Base-by-base conservation (phyloP, 2,329 filamentous ascomycete genomes). In the Fusarium guadeloupense region DNA sequence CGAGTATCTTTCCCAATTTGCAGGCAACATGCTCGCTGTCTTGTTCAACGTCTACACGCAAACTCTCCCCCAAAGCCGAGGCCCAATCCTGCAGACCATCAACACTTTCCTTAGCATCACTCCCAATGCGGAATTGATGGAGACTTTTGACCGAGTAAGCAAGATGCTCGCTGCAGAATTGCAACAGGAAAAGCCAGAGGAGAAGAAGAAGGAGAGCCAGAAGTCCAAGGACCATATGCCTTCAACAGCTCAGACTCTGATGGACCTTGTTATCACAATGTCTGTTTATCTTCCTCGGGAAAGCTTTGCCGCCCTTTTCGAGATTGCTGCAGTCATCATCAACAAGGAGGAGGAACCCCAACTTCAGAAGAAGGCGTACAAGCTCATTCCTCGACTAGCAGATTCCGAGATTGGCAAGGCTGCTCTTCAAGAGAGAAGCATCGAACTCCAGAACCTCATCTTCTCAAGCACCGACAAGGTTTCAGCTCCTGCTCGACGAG, bases 31-130 rank as follows among this genome's bases (percentile, higher is more conserved):
- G 77, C 85, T 99, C 35, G 93, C 95, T 7, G 94, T 98, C 1
- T 81, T 99, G n/a, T 98, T 99, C 83, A 99, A 99, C 73, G 94
- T 99, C 38, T 99, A 99, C 79, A 97, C 91, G 63, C 91, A 97
- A 75, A 99, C 95, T 1, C 83, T 99, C 21, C 94, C 95, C 3
- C 92, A 97, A 71, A 95, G 92, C 71, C 86, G 95, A 67, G 93
- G 92, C 0, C 92, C 91, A 17, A 95, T 99, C 48, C 81, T 99
- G 28, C 91, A 94, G 74, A 97, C 93, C 60, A 95, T 98, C 79
- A 97, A 98, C 76, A 88, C 92, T 6, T 98, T 93, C 76, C 80
- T 99, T 54, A 96, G 93, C 79, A 91, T 98, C 69, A 92, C 92
- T 0, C 90, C 92, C 1, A 83, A 80, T 12, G 74, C 85, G 62